Evolutionary conservation across 176 grass and related monocot species (phyloP), one percentile per base, ranked within the genome.

Genomic region (Neostapfia colusana): DNA sequence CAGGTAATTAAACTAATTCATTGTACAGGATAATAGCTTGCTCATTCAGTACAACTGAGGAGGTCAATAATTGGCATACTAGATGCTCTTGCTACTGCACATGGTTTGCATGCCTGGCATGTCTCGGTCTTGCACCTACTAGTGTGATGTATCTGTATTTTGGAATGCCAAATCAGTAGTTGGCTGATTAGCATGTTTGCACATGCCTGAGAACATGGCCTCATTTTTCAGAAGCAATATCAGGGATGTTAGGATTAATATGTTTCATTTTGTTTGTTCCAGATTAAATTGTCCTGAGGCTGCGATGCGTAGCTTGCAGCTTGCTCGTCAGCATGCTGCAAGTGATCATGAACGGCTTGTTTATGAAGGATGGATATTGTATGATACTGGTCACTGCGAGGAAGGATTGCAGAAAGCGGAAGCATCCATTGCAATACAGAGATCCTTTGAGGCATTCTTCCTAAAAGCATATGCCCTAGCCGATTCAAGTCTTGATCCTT

Each of bases 391-490:
- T 1, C 93, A 97, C 68, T 97, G 90, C 1, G 87, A 90, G 49
- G 93, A 97, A 85, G 93, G 93, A 44, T 72, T 97, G 58, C 85
- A 79, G 49, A 97, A 97, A 79, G 87, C 90, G 0, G 93, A 97
- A 81, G 93, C 89, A 80, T 93, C 93, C 13, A 93, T 97, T 63
- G 72, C 90, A 67, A 90, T 97, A 39, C 89, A 92, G 69, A 89
- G 93, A 54, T 97, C 93, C 48, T 97, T 97, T 76, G 93, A 97
- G 83, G 93, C 93, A 39, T 97, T 97, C 83, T 97, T 97, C 81
- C 72, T 97, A 65, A 97, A 97, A 85, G 93, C 93, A 9, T 97
- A 97, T 84, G 90, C 93, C 60, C 73, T 97, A 67, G 93, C 93
- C 13, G 93, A 92, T 85, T 88, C 93, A 6, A 89, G 82, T 65